Evolutionary conservation across 495 filamentous ascomycete genomes (phyloP).

Genomic region (Evernia prunastri): DNA sequence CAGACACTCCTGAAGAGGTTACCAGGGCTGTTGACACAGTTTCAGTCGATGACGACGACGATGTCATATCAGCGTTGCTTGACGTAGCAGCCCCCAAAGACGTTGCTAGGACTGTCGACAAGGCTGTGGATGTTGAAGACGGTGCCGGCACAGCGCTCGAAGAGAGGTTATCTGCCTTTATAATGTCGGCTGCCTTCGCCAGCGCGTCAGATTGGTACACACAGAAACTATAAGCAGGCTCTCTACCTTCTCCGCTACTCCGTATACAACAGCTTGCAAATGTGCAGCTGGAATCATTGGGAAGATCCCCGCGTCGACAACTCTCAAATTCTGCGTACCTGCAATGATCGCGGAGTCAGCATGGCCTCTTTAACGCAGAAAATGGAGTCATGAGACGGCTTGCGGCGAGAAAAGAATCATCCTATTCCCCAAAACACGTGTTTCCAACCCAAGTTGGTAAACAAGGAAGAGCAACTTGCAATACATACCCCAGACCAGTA

Average conservation of each 20-base stretch:
- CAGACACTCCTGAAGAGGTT: background rate
- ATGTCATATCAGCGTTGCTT: background rate
- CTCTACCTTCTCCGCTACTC: slow-evolving; percentile 42
- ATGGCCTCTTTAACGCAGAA: background rate
- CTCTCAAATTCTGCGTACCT: slow-evolving; percentile 41
- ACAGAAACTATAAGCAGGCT: slow-evolving; percentile 18
- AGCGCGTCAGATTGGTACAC: slow-evolving; percentile 5
- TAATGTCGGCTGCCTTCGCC: slow-evolving; percentile 29
- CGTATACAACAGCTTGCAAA: slow-evolving; percentile 46
- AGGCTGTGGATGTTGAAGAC: slow-evolving; percentile 4
- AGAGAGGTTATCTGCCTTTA: slow-evolving; percentile 27
- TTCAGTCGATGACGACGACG: background rate
- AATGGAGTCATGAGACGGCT: background rate
- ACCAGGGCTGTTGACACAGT: background rate
- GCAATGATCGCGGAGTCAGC: background rate
- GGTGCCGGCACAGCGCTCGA: slow-evolving; percentile 10
- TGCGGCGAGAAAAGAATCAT: background rate
- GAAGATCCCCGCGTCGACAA: slow-evolving; percentile 43
- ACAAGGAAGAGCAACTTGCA: background rate
- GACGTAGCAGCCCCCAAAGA: background rate
- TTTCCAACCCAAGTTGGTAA: background rate
- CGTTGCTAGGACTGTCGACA: background rate
- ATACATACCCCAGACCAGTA: slow-evolving; percentile 40
- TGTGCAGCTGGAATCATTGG: slow-evolving; percentile 46
- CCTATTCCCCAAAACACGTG: background rate